phyloP scores from a whole-genome alignment of 164 flowering plant genomes.

The Amborella trichopoda region DNA sequence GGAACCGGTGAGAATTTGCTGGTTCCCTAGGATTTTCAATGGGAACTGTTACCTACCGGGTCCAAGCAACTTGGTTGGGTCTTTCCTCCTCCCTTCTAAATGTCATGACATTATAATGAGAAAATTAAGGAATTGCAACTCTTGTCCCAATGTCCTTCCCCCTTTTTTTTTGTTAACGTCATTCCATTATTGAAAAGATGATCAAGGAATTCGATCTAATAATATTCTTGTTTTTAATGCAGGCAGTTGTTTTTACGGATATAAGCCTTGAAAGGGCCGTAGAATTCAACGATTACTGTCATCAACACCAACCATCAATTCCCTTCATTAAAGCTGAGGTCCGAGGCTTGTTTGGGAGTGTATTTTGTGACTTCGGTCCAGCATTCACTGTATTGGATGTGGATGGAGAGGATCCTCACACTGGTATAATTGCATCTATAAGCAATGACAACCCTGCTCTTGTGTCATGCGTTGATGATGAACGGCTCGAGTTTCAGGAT shows the following conservation, averaged over 20 bases:
- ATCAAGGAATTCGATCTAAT: no score
- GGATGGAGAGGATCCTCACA: constrained; percentile 80
- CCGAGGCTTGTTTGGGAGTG: constrained; percentile 74
- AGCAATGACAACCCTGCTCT: constrained; percentile 77
- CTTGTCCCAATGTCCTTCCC: no score
- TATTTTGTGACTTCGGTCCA: constrained; percentile 86
- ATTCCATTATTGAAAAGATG: no score
- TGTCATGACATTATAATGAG: no score
- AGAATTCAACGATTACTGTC: constrained; percentile 73
- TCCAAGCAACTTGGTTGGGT: no score
- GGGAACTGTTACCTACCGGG: no score
- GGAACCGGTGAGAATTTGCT: no score
- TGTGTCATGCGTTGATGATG: constrained; percentile 81
- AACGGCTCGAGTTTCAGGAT: constrained; percentile 81
- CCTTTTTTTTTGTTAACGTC: no score
- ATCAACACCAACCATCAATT: constrained; percentile 67
- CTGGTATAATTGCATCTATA: constrained; percentile 81
- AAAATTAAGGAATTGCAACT: no score
- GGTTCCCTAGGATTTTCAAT: no score
- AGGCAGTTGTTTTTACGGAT: constrained; percentile 85
- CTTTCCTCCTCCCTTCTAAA: no score
- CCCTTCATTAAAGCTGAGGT: constrained; percentile 75
- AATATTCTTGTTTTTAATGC: constrained; percentile 16
- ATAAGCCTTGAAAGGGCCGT: constrained; percentile 49
- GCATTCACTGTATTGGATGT: constrained; percentile 67